These are phyloP conservation scores for Cryphonectria parasitica DNA, from an alignment of 2,329 filamentous ascomycete species.

Conservation along the genomic window DNA sequence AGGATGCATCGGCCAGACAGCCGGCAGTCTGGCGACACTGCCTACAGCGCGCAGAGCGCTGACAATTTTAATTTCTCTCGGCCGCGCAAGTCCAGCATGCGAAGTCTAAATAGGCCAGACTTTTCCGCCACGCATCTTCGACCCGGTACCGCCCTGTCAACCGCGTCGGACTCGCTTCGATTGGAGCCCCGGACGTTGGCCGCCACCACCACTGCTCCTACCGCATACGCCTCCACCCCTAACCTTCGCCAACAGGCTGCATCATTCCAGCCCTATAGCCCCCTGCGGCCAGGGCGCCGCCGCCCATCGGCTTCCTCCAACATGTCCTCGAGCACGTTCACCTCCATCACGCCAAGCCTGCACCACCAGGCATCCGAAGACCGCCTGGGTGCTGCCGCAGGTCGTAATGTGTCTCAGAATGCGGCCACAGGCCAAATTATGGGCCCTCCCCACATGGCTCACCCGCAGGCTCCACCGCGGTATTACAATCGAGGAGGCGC, in stretches of 20 bases:
- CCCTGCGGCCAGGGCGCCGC: constrained; percentile 16
- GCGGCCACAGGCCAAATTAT: constrained; percentile 27
- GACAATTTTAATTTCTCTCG: constrained; percentile 62
- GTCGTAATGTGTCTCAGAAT: constrained; percentile 29
- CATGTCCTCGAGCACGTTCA: constrained; percentile 26
- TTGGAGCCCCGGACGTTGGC: constrained; percentile 23
- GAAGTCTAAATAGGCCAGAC: constrained; percentile 33
- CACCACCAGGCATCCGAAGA: constrained; percentile 27
- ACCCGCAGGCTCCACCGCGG: constrained; percentile 25
- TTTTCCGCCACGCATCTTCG: constrained; percentile 23
- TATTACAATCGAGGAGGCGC: constrained; percentile 25
- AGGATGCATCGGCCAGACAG: constrained; percentile 39
- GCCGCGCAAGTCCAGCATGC: constrained; percentile 58
- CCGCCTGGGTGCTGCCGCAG: constrained; percentile 21
- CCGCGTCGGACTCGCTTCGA: constrained; percentile 26
- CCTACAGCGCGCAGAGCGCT: constrained; percentile 38
- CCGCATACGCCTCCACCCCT: background rate
- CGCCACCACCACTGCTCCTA: background rate
- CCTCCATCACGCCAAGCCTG: constrained; percentile 22
- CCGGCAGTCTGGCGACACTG: constrained; percentile 33
- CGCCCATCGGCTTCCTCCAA: constrained; percentile 26
- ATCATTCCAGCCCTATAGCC: constrained; percentile 18
- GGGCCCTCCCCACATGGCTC: constrained; percentile 28
- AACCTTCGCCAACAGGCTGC: constrained; percentile 2
- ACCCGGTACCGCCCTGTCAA: constrained; percentile 25